A percentile compares a stretch with the other conserved stretches of the same genome.
phyloP scores from a whole-genome alignment of 2,329 filamentous ascomycete genomes.

The Zelopaecilomyces penicillatus region DNA sequence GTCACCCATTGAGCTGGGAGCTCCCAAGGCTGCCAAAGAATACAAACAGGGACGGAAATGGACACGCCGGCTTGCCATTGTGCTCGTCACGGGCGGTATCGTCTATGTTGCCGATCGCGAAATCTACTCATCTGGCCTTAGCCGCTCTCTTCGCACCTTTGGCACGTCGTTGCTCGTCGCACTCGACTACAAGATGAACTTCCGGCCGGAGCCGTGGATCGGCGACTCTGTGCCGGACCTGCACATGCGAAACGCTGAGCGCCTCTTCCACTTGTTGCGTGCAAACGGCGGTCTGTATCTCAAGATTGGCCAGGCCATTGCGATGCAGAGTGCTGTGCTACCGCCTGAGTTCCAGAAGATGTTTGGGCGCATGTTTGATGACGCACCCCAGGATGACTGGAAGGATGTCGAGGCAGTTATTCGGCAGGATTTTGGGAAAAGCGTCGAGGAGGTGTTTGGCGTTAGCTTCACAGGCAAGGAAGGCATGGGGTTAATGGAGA shows the following conservation, averaged over 20 bases:
- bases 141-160: constrained; percentile 75
- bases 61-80: constrained; percentile 62
- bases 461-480: constrained; percentile 70
- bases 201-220: constrained; percentile 67
- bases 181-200: constrained; percentile 94
- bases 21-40: constrained; percentile 59
- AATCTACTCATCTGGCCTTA: constrained; percentile 70
- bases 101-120: constrained; percentile 63
- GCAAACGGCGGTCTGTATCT: constrained; percentile 88
- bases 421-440: constrained; percentile 77
- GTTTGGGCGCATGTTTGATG: constrained; percentile 96
- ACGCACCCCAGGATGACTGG: constrained; percentile 91
- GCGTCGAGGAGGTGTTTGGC: constrained; percentile 84
- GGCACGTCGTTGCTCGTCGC: constrained; percentile 70
- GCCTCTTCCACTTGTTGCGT: constrained; percentile 71
- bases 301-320: constrained; percentile 97
- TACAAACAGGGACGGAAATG: constrained; percentile 66
- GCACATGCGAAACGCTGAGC: constrained; percentile 75
- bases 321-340: constrained; percentile 92
- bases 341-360: constrained; percentile 93
- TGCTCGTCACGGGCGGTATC: constrained; percentile 50
- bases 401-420: constrained; percentile 78
- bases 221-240: constrained; percentile 68
- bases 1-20: constrained; percentile 68
- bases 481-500: constrained; percentile 56